Percentiles rank a stretch among this genome's conserved stretches.
Evolutionary conservation across 2,329 filamentous ascomycete species (phyloP).

Genomic region (Juglanconis oblonga): DNA sequence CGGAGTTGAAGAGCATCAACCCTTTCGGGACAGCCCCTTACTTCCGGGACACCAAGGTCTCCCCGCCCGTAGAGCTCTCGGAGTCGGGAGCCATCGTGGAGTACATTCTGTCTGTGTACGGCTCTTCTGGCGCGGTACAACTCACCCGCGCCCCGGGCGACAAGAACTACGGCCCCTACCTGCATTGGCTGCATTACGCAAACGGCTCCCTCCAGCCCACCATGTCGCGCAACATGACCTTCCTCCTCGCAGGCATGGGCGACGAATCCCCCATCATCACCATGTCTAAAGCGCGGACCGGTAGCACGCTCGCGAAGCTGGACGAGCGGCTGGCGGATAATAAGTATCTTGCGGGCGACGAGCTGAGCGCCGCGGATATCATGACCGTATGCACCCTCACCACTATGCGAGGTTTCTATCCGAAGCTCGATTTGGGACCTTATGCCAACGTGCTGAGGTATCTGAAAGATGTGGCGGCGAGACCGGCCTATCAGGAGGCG

Average conservation of each 20-base stretch:
- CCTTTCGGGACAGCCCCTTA: constrained; percentile 57
- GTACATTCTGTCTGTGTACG: constrained; percentile 50
- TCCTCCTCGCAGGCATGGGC: constrained; percentile 35
- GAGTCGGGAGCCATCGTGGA: constrained; percentile 60
- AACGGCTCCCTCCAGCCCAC: constrained; percentile 32
- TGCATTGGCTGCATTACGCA: constrained; percentile 64
- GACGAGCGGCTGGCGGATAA: constrained; percentile 46
- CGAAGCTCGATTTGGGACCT: constrained; percentile 36
- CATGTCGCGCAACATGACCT: constrained; percentile 23
- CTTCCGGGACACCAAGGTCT: constrained; percentile 53
- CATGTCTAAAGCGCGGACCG: constrained; percentile 30
- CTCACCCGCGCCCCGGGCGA: constrained; percentile 44
- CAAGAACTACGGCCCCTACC: constrained; percentile 53
- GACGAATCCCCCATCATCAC: constrained; percentile 15
- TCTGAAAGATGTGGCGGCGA: constrained; percentile 38
- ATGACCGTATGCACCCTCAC: constrained; percentile 62
- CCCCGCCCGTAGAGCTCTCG: constrained; percentile 37
- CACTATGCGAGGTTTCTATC: constrained; percentile 53
- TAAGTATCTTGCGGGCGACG: constrained; percentile 56
- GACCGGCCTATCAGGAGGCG: constrained; percentile 45
- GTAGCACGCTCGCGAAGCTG: constrained; percentile 34
- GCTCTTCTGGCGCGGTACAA: neutral
- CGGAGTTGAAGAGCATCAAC: constrained; percentile 41
- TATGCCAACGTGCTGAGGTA: constrained; percentile 45
- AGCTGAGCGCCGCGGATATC: constrained; percentile 64